Evolutionary conservation across 768 basidiomycete species (phyloP).

Genomic region (Amanita subjunquillea): DNA sequence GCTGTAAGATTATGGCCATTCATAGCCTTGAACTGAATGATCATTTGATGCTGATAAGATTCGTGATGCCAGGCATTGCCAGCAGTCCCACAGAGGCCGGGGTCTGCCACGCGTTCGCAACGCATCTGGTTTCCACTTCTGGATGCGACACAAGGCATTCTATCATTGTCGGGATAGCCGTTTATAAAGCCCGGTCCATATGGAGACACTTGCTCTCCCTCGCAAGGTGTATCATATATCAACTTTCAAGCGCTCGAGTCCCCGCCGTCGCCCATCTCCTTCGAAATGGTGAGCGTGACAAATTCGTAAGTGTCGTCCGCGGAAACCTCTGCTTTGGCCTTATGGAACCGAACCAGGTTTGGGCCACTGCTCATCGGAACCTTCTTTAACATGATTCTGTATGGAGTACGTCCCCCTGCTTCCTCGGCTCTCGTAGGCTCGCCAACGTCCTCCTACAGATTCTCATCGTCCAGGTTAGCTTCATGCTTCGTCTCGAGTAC

Average conservation of each 20-base stretch:
- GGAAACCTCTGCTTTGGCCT: not conserved
- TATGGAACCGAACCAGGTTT: slow-evolving; percentile 17
- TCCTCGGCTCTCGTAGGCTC: not conserved
- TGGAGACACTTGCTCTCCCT: not conserved
- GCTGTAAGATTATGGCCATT: too few species aligned
- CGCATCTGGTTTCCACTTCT: too few species aligned
- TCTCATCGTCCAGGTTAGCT: slow-evolving; percentile 18
- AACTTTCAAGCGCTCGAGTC: not conserved
- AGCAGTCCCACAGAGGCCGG: too few species aligned
- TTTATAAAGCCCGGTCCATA: not conserved
- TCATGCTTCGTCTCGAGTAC: slow-evolving; percentile 19
- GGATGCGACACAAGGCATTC: too few species aligned
- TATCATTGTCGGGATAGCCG: too few species aligned
- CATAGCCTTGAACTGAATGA: too few species aligned
- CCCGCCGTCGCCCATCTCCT: not conserved
- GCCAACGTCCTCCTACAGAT: slow-evolving; percentile 1
- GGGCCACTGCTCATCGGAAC: slow-evolving; percentile 36
- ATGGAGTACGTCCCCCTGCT: slow-evolving; percentile 23
- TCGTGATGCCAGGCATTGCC: too few species aligned
- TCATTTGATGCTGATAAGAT: too few species aligned
- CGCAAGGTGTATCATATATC: not conserved
- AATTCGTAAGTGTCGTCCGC: slow-evolving; percentile 16
- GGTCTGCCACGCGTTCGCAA: too few species aligned
- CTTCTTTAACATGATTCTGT: slow-evolving; percentile 33
- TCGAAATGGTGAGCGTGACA: slow-evolving; percentile 13